A percentile compares a stretch with the other conserved stretches of the same genome.
Evolutionary conservation across 2,329 filamentous ascomycete species (phyloP).

Genomic region (Cladosporium sp.): DNA sequence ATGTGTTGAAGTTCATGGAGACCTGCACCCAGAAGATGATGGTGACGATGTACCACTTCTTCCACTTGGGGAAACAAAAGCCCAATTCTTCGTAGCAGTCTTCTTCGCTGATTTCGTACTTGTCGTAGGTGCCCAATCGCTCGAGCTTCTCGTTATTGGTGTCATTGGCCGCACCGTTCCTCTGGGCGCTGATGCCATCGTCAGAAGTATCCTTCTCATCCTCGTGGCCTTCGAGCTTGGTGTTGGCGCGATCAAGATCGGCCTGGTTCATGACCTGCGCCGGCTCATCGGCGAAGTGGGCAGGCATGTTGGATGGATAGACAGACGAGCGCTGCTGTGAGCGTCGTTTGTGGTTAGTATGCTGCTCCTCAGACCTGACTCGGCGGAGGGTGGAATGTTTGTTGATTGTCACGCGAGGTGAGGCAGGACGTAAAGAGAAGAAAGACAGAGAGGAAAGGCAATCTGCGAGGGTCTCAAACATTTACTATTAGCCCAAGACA

Average conservation of each 20-base stretch:
- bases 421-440: neutral
- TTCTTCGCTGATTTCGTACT: constrained; percentile 46
- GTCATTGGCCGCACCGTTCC: constrained; percentile 9
- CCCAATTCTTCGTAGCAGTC: constrained; percentile 50
- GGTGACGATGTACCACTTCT: constrained; percentile 52
- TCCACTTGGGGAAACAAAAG: constrained; percentile 45
- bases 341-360: neutral
- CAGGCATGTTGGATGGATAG: constrained; percentile 12
- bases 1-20: constrained; percentile 58
- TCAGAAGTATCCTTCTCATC: constrained; percentile 18
- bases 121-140: constrained; percentile 36
- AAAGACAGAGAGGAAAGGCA: neutral
- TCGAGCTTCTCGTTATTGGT: constrained; percentile 23
- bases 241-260: constrained; percentile 26
- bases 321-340: constrained; percentile 3
- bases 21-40: constrained; percentile 53
- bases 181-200: constrained; percentile 9
- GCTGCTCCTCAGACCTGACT: neutral
- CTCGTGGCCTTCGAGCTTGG: constrained; percentile 23
- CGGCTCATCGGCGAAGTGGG: constrained; percentile 27
- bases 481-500: neutral
- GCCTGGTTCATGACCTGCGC: constrained; percentile 25
- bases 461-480: neutral
- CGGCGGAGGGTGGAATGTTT: neutral
- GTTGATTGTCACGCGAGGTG: neutral